Evolutionary conservation across 208 protist genomes (phyloP), one percentile per base, ranked within the genome.

Genomic region (Acanthamoeba lenticulata): DNA sequence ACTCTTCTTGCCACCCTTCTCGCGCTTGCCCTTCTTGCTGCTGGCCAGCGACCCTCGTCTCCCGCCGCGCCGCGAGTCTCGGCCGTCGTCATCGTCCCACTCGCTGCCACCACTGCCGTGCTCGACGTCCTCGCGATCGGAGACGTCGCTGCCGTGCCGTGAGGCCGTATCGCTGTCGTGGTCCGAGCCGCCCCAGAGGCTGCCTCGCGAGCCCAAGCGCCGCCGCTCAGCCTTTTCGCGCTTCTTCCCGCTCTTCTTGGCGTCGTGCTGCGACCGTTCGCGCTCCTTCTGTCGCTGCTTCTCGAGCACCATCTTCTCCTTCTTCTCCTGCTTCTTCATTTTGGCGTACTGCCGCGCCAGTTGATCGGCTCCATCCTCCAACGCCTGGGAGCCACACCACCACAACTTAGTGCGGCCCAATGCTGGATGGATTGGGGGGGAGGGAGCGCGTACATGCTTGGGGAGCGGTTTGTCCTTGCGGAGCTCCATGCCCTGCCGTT

Each of bases 261-360:
- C 49, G n/a, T 85, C 67, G 19, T 62, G 29, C 47, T 93, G 57
- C 47, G 40, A 40, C 27, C 49, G 40, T 34, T 93, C 67, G n/a
- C 67, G 40, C 38, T 93, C 67, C 90, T 81, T 81, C 86, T 92
- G 36, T 55, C 74, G 69, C 62, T 92, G 47, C 52, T 62, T 89
- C 44, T 89, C 79, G 42, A 79, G 49, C 0, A 86, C 2, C 77
- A 86, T 86, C 32, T 44, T 38, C 40, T 57, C 77, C 45, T 86
- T 86, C 77, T 86, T 86, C 44, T 86, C 77, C 32, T 57, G 0
- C 77, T 86, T 86, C 45, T 86, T 86, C 44, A 60, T 86, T 44
- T 86, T 86, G 9, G 24, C 13, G 27, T 86, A 47, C 77, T 86
- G 49, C 40, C 27, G 3, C 40, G 67, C 85, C 19, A 91, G 57